A percentile compares a stretch with the other conserved stretches of the same genome.
Conservation (phyloP, 768 basidiomycete genomes). For the Daedaleopsis sinensis region DNA sequence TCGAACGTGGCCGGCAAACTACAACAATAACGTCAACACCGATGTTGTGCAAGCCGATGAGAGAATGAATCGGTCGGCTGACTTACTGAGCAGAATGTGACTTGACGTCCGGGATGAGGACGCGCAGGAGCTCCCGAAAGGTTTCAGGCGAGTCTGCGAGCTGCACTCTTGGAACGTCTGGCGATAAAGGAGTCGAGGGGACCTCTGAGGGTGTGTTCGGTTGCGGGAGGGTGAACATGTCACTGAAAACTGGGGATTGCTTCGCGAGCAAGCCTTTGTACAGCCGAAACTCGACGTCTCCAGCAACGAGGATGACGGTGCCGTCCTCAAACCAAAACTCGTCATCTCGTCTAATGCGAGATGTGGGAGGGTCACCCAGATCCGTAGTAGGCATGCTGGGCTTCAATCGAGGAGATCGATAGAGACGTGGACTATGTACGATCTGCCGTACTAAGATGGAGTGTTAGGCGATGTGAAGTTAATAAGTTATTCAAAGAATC, state of each 20-base stretch:
- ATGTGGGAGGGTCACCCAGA: too few species aligned
- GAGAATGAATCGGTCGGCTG: background rate
- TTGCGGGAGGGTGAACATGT: conserved; percentile 27
- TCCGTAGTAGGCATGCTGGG: too few species aligned
- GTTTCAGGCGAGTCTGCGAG: background rate
- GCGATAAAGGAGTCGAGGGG: background rate
- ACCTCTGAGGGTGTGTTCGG: background rate
- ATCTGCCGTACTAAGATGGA: too few species aligned
- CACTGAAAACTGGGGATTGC: conserved; percentile 25
- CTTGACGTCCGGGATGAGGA: too few species aligned
- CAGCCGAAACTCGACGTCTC: conserved; percentile 27
- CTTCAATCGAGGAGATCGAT: too few species aligned
- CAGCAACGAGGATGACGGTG: conserved; percentile 27
- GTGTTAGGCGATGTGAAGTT: too few species aligned
- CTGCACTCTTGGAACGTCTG: background rate
- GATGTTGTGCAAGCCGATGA: too few species aligned
- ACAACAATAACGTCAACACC: background rate
- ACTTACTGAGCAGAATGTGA: too few species aligned
- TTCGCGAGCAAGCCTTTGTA: conserved; percentile 26
- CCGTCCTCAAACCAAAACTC: conserved; percentile 34
- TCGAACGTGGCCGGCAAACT: background rate
- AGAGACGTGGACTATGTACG: too few species aligned
- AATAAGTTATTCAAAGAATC: too few species aligned
- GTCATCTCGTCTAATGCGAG: background rate
- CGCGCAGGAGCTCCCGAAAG: background rate